Conservation (phyloP, 441 rosid species). For the Adansonia rubrostipa region DNA sequence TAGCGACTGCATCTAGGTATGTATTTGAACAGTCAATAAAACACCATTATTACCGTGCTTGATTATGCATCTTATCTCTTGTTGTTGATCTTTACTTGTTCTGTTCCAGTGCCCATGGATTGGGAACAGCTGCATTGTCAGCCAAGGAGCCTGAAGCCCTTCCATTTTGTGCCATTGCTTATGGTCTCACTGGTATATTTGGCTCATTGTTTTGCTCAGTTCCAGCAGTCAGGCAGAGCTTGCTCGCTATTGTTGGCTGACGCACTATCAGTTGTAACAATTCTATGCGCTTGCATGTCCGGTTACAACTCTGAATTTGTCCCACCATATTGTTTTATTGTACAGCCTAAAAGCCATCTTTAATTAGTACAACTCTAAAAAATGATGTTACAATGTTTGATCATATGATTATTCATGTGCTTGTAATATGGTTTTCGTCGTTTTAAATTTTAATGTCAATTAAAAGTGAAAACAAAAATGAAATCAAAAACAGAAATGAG, state of each 20-base stretch:
- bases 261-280: not conserved
- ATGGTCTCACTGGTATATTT: conserved; percentile 93
- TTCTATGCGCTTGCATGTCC: conserved; percentile 6
- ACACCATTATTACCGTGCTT: not conserved
- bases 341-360: conserved; percentile 3
- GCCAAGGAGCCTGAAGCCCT: conserved; percentile 99
- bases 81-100: not conserved
- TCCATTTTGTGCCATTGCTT: conserved; percentile 95
- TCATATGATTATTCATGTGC: not conserved
- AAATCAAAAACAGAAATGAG: not conserved
- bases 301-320: not conserved
- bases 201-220: conserved; percentile 88
- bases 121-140: conserved; percentile 96
- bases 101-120: conserved; percentile 86
- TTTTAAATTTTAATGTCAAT: not conserved
- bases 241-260: conserved; percentile 76
- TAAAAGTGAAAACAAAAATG: not conserved
- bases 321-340: not conserved
- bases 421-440: not conserved
- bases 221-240: conserved; percentile 85
- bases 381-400: not conserved
- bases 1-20: conserved; percentile 97
- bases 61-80: not conserved
- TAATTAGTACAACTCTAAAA: not conserved
- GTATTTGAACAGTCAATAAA: conserved; percentile 8